Evolutionary conservation across 1,284 basidiomycete genomes (phyloP).

Genomic region (Moniliophthora roreri): DNA sequence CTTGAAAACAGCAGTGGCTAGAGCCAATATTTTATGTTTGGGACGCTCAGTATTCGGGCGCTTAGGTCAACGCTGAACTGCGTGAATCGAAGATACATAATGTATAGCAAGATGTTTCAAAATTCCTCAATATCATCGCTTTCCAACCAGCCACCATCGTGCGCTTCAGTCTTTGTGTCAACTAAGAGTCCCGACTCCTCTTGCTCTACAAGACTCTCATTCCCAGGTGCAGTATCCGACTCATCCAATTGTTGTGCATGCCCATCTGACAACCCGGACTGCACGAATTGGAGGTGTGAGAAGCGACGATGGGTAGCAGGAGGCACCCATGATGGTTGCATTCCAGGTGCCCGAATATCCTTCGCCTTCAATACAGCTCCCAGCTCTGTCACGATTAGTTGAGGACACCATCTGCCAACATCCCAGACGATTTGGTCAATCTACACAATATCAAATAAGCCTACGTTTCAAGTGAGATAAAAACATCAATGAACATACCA

Average conservation of each 20-base stretch:
- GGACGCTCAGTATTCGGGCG: too few relatives aligned
- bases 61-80: too few relatives aligned
- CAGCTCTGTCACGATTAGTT: constrained; percentile 55
- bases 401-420: constrained; percentile 51
- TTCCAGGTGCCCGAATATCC: constrained; percentile 25
- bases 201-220: constrained; percentile 25
- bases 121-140: constrained; percentile 70
- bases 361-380: constrained; percentile 55
- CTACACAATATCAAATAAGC: constrained; percentile 13
- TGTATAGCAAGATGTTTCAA: too few relatives aligned
- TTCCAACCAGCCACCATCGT: constrained; percentile 60
- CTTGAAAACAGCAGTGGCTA: too few relatives aligned
- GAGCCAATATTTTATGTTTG: too few relatives aligned
- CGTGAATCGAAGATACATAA: too few relatives aligned
- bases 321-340: not conserved
- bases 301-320: constrained; percentile 46
- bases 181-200: constrained; percentile 23
- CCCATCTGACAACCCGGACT: constrained; percentile 14
- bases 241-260: constrained; percentile 39
- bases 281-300: constrained; percentile 48
- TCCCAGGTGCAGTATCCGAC: constrained; percentile 27
- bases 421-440: constrained; percentile 22
- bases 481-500: not conserved
- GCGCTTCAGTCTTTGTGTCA: constrained; percentile 12
- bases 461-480: not conserved